Conservation (phyloP, 495 filamentous ascomycete genomes). For the Hypoxylon perforatum region DNA sequence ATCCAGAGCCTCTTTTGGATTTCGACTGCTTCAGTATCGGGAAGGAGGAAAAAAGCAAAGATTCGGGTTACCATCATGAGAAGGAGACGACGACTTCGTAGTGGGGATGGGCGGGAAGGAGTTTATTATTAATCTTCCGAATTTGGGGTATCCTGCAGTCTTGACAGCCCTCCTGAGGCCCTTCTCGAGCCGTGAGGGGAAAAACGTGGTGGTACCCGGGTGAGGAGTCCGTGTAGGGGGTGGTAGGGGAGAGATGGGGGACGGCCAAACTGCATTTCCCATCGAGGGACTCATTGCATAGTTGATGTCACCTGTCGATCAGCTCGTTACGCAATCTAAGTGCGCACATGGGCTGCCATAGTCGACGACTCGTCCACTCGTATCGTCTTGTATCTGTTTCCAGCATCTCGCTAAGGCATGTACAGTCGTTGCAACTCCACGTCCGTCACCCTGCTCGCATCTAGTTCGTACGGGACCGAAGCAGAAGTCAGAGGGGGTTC, state of each 20-base stretch:
- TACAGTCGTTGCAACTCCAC: slow-evolving; percentile 2
- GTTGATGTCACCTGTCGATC: slow-evolving; percentile 38
- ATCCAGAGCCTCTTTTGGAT: not conserved
- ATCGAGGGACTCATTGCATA: slow-evolving; percentile 20
- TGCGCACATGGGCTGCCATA: slow-evolving; percentile 18
- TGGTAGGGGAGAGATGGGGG: slow-evolving; percentile 7
- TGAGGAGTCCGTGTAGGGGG: slow-evolving; percentile 34
- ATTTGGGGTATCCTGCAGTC: slow-evolving; percentile 39
- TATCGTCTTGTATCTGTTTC: slow-evolving; percentile 10
- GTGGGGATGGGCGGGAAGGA: slow-evolving; percentile 20
- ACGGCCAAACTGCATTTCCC: slow-evolving; percentile 23
- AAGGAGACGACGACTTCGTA: not conserved
- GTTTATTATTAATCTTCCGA: slow-evolving; percentile 37
- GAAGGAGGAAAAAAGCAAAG: not conserved
- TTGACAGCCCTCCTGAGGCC: slow-evolving; percentile 28
- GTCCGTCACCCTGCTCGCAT: slow-evolving; percentile 15
- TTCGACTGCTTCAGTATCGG: not conserved
- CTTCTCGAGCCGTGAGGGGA: slow-evolving; percentile 34
- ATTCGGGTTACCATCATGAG: slow-evolving; percentile 6
- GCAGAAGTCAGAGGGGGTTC: slow-evolving; percentile 2
- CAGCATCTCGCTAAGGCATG: not conserved
- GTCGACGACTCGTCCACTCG: slow-evolving; percentile 23
- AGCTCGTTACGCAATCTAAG: slow-evolving; percentile 17
- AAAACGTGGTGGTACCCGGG: slow-evolving; percentile 43
- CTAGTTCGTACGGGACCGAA: slow-evolving; percentile 1